Base-by-base conservation (phyloP, 164 flowering plant genomes). In the grape (Vitis vinifera) region DNA sequence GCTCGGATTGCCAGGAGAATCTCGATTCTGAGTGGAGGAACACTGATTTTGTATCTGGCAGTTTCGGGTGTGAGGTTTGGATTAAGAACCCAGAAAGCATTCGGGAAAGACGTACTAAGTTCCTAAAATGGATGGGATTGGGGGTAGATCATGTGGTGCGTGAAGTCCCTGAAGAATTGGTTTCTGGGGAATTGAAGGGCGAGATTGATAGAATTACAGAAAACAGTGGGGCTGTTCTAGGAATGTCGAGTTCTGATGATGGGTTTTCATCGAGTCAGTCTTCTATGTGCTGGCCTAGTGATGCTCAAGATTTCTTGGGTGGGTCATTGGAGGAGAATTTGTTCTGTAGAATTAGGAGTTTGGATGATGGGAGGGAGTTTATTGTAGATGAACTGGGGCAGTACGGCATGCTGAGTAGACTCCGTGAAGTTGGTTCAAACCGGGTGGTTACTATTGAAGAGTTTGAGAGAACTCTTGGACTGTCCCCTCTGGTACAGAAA, bases 61-160 rank as follows among this genome's bases (percentile, higher is more conserved):
- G 72, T 72, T 68, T 79, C 10, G 67, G 55, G 1, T 87, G 83
- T 63, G 93, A 89, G 23, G 69, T 85, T 49, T 91, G 97, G 97
- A 72, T 73, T 52, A 76, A 67, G 69, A 79, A 75, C 5, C 86
- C 84, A 0, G 81, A 67, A 6, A 84, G 87, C 62, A 79, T 87
- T 55, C 65, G 59, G 13, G 91, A 85, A 29, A 80, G 97, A 8
- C 86, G 97, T 2, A 51, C 61, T 23, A 85, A 65, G 61, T 89
- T 89, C 64, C 51, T 89, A 19, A 73, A 74, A 62, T 80, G 77
- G 83, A 80, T 87, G 88, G 88, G 92, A 64, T 68, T 85, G 49
- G 67, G 51, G 59, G n/a, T 55, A 15, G 83, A 74, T 71, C 60
- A 69, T 49, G 10, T 17, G 0, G 75, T 55, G 14, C 6, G n/a